Percentiles rank a stretch among this genome's conserved stretches.
Conservation (phyloP, 768 basidiomycete species). For the Panus rudis region DNA sequence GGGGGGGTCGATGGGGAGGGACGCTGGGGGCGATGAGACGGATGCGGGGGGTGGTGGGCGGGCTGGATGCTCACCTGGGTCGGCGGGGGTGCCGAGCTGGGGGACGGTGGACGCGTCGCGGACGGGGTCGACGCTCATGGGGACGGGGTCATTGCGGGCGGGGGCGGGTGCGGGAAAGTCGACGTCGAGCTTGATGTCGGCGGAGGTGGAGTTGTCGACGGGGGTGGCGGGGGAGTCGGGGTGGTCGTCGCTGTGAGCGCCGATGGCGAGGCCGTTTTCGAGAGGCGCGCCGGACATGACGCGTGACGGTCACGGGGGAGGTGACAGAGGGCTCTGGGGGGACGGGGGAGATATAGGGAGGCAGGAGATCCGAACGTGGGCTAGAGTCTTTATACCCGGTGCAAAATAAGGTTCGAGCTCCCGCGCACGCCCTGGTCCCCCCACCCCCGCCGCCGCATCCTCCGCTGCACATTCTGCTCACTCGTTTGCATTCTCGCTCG, state of each 20-base stretch:
- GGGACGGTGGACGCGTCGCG: slow-evolving; percentile 39
- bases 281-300: slow-evolving; percentile 26
- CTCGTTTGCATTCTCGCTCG: slow-evolving; percentile 1
- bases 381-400: slow-evolving; percentile 75
- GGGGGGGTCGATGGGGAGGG: slow-evolving; percentile 38
- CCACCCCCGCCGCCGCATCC: slow-evolving; percentile 18
- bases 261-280: slow-evolving; percentile 13
- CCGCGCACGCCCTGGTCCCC: slow-evolving; percentile 30
- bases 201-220: slow-evolving; percentile 39
- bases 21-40: slow-evolving; percentile 30
- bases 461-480: slow-evolving; percentile 8
- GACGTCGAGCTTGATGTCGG: slow-evolving; percentile 57
- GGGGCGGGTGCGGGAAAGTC: slow-evolving; percentile 63
- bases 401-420: slow-evolving; percentile 83
- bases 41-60: slow-evolving; percentile 11
- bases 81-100: slow-evolving; percentile 36
- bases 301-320: slow-evolving; percentile 52
- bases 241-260: slow-evolving; percentile 14
- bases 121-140: slow-evolving; percentile 31
- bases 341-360: slow-evolving; percentile 61
- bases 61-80: slow-evolving; percentile 38
- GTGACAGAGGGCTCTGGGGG: slow-evolving; percentile 24
- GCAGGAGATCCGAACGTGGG: slow-evolving; percentile 54
- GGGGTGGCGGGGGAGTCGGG: slow-evolving; percentile 54
- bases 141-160: slow-evolving; percentile 54